Base-by-base conservation (phyloP, 805 yeast genomes). In the Saccharomyces eubayanus region DNA sequence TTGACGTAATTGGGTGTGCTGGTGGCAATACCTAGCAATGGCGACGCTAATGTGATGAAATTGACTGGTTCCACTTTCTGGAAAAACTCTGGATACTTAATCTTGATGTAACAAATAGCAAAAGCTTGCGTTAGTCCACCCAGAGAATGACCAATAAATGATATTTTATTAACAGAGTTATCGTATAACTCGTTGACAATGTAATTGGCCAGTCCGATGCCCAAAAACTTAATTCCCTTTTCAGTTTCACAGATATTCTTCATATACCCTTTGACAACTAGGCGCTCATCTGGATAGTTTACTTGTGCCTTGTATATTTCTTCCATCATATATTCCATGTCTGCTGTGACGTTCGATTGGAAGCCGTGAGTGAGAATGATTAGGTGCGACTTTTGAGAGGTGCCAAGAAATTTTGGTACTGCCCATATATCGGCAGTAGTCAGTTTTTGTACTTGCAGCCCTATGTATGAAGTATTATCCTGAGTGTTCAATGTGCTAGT, bases 81-180 rank as follows among this genome's bases (percentile, higher is more conserved):
- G 64, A 87, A 87, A 56, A 87, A 82, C 77, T 83, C 77, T 0
- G 92, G 89, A 65, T 80, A 83, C 59, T 84, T 85, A 55, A 75
- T 75, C 51, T 80, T 78, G 40, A 87, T 74, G 62, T 86, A 87
- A 0, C 90, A 87, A 40, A 87, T 78, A 2, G 92, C 85, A 70
- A 87, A 87, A 0, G 89, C 79, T 66, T 87, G 95, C 2, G 84
- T 80, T 46, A 84, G 68, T 0, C 96, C 96, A 48, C 96, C 96
- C 28, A 87, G 67, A 0, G 94, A 87, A 66, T 87, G 96, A 0
- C 87, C 90, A 46, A 87, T 73, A 61, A 87, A 87, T 1, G 95
- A 87, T 5, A 87, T 80, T 57, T 78, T 81, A 0, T 55, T 55
- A 0, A 83, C 76, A 2, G 71, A 60, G 3, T 75, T 77, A 51